Evolutionary conservation across 2,329 filamentous ascomycete genomes (phyloP), one percentile per base, ranked within the genome.

Genomic region (Didymella lethalis): DNA sequence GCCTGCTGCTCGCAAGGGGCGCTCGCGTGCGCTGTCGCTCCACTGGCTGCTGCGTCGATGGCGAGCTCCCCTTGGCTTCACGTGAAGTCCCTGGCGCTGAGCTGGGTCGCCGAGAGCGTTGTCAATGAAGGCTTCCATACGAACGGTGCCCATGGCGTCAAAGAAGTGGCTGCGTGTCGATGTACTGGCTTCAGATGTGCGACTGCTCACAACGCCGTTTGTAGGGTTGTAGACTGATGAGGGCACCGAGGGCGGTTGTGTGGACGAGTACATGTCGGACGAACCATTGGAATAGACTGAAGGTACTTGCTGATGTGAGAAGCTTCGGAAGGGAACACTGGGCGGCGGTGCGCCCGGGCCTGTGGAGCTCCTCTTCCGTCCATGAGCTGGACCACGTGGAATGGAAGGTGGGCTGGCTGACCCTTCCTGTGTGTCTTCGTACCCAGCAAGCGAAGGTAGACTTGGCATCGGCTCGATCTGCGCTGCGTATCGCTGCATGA

Each of bases 41-140:
- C 74, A 77, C 55, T 77, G 75, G 57, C 74, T 77, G 51, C 72
- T 75, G 28, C 67, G 65, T 14, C 70, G 66, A 43, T 75, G 70
- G 43, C 73, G 70, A 5, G 67, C 66, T 53, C 69, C 65, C n/a
- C 66, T 67, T 26, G 67, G 47, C 38, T 66, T 64, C 14, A 61
- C 54, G 31, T 49, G 29, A n/a, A 65, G 54, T 18, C 55, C 59
- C 31, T 52, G 51, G 18, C 58, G 49, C 29, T 64, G 59, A 36
- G 61, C 64, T 8, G 63, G 56, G 26, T 74, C 73, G 7, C 67
- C 67, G 4, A 77, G 56, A 28, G 72, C 74, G 32, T 80, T 79
- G 64, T 88, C 85, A 66, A 99, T 96, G 75, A 98, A 99, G 0
- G 95, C 95, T 77, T 98, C 94, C 94, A 99, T 98, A 28, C 95